A percentile compares a stretch with the other conserved stretches of the same genome.
Evolutionary conservation across 2,329 filamentous ascomycete genomes (phyloP).

Genomic region (Lachnellula cervina): DNA sequence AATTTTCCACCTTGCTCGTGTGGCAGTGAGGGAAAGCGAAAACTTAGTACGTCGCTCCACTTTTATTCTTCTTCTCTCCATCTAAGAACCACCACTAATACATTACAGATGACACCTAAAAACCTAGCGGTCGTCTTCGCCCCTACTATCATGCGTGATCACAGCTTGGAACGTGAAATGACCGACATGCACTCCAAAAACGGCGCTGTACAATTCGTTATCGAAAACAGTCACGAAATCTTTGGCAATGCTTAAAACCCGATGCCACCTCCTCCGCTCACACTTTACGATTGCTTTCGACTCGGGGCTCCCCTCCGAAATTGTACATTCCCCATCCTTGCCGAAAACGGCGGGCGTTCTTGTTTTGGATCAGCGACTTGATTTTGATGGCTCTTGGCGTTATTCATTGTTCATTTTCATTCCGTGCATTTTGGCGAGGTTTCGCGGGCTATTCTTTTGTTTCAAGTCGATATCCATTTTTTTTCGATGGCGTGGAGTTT

Average conservation of each 20-base stretch:
- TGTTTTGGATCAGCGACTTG: slow-evolving; percentile 14
- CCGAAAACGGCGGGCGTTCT: slow-evolving; percentile 13
- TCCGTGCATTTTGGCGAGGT: not conserved
- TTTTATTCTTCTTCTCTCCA: not conserved
- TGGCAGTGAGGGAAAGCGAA: slow-evolving; percentile 75
- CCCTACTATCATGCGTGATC: slow-evolving; percentile 92
- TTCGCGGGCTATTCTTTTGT: not conserved
- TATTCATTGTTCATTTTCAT: slow-evolving; percentile 10
- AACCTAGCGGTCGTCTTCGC: slow-evolving; percentile 97
- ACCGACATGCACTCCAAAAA: slow-evolving; percentile 95
- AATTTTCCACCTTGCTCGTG: slow-evolving; percentile 85
- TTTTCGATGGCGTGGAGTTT: not conserved
- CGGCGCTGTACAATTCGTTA: slow-evolving; percentile 82
- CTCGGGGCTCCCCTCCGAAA: slow-evolving; percentile 7
- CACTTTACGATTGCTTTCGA: slow-evolving; percentile 2
- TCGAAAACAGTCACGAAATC: slow-evolving; percentile 81
- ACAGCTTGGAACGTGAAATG: slow-evolving; percentile 88
- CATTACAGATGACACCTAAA: slow-evolving; percentile 78
- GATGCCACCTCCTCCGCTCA: not conserved
- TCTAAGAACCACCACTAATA: slow-evolving; percentile 22
- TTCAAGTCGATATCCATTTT: slow-evolving; percentile 16
- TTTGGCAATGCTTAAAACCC: slow-evolving; percentile 44
- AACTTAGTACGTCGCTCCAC: slow-evolving; percentile 62
- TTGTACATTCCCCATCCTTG: slow-evolving; percentile 12
- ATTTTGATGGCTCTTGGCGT: slow-evolving; percentile 2